Evolutionary conservation across 768 basidiomycete genomes (phyloP).

Genomic region (Lactarius hengduanensis): DNA sequence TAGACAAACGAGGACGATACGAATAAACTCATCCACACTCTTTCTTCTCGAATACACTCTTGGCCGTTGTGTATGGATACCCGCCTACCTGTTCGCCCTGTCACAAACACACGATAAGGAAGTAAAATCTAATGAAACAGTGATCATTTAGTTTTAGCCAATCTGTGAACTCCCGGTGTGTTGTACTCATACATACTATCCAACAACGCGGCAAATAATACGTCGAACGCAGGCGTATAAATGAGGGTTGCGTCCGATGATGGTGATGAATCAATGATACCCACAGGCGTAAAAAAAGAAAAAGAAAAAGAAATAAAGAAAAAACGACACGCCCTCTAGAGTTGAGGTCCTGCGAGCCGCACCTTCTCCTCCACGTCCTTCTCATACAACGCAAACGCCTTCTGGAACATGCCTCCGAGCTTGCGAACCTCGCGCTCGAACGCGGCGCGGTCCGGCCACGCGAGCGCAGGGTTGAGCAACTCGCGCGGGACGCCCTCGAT

Average conservation of each 20-base stretch:
- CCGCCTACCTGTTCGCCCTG: no score
- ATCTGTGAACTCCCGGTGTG: constrained; percentile 2
- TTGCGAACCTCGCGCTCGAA: constrained; percentile 88
- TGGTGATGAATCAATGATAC: constrained; percentile 1
- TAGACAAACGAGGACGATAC: no score
- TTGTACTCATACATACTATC: constrained; percentile 13
- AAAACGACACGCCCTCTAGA: constrained; percentile 22
- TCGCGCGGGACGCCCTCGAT: constrained; percentile 89
- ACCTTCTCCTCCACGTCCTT: constrained; percentile 80
- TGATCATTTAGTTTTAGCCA: neutral
- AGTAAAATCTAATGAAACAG: constrained; percentile 50
- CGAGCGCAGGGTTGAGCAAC: constrained; percentile 81
- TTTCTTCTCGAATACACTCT: no score
- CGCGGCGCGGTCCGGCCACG: constrained; percentile 87
- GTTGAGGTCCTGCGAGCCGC: constrained; percentile 71
- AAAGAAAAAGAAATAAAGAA: neutral
- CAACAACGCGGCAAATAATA: constrained; percentile 7
- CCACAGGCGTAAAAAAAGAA: neutral
- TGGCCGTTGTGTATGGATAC: no score
- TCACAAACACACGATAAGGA: no score
- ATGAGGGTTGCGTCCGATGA: neutral
- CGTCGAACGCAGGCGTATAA: neutral
- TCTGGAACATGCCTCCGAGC: constrained; percentile 90
- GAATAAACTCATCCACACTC: no score
- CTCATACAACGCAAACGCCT: constrained; percentile 92